Evolutionary conservation across 2,329 filamentous ascomycete species (phyloP), one percentile per base, ranked within the genome.

Genomic region (Colletotrichum sp.): DNA sequence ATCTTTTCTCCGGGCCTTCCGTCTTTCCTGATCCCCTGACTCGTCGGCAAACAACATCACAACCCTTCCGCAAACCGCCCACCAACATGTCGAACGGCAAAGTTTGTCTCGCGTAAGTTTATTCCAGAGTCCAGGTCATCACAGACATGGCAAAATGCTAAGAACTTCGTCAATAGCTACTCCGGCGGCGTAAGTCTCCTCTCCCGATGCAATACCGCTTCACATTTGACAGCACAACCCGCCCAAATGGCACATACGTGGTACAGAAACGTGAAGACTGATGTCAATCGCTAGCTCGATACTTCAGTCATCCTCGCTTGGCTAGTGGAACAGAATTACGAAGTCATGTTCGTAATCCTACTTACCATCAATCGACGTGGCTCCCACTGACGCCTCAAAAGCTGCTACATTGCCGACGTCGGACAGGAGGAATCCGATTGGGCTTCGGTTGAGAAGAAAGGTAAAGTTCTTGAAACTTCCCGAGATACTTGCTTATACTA

Each of bases 361-460:
- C 44, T 0, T 21, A 49, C 44, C 18, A 5, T 16, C 57, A 7
- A n/a, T 21, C 18, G 30, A 3, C 24, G 10, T 15, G 12, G 5
- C 26, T 6, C 18, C 6, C 3, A n/a, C 44, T 49, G 10, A 49
- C 18, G n/a, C 26, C n/a, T 9, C 10, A 8, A 4, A 44, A 77
- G 73, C 66, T 85, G 83, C 75, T 87, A 84, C 79, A 87, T 93
- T 83, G 93, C 91, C 84, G 88, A 95, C 86, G 90, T 94, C 80
- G 93, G 93, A 64, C 93, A 95, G 85, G 90, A 92, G 79, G 93
- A 95, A 86, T 49, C 44, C 1, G 93, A 95, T 85, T 95, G 91
- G 79, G 89, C 90, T 72, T 92, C 90, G 72, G 94, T 93, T 67
- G 91, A 93, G 86, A 89, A 89, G 80, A 95, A 95, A 89, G 94